Conservation (phyloP, 2,329 filamentous ascomycete genomes). For the Ophiocordyceps sinensis region DNA sequence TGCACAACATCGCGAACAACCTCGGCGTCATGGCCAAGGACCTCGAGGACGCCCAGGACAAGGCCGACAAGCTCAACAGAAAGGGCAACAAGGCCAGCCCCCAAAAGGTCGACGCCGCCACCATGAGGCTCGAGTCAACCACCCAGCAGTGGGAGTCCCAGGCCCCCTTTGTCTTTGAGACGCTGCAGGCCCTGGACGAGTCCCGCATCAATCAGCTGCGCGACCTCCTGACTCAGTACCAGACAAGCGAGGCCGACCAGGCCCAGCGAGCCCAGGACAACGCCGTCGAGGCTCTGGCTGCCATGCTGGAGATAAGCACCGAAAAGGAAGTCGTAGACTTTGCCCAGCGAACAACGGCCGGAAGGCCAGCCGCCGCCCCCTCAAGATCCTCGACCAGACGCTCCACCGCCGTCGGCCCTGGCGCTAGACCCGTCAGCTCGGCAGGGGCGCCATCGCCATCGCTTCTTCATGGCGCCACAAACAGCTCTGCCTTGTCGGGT, state of each 20-base stretch:
- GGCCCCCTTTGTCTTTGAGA: constrained; percentile 89
- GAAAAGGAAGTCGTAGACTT: constrained; percentile 75
- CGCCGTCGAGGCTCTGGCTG: constrained; percentile 66
- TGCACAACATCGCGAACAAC: constrained; percentile 71
- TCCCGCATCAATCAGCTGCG: constrained; percentile 77
- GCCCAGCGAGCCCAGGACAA: constrained; percentile 61
- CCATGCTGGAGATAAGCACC: constrained; percentile 75
- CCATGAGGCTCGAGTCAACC: constrained; percentile 61
- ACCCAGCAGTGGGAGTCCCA: constrained; percentile 83
- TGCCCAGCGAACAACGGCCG: constrained; percentile 26
- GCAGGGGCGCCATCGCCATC: constrained; percentile 1
- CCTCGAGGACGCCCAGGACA: constrained; percentile 70
- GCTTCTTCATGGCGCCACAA: neutral
- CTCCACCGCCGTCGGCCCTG: constrained; percentile 17
- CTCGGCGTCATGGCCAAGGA: constrained; percentile 69
- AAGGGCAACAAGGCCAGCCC: constrained; percentile 66
- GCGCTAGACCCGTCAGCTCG: neutral
- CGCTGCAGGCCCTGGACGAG: constrained; percentile 82
- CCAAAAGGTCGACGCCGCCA: constrained; percentile 63
- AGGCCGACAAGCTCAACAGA: constrained; percentile 67
- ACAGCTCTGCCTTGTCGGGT: neutral
- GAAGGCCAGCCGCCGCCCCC: constrained; percentile 18
- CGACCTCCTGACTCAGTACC: constrained; percentile 80
- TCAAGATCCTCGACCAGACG: constrained; percentile 26
- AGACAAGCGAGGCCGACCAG: constrained; percentile 83